Conservation (phyloP, 768 basidiomycete genomes). For the Auricularia sp. region DNA sequence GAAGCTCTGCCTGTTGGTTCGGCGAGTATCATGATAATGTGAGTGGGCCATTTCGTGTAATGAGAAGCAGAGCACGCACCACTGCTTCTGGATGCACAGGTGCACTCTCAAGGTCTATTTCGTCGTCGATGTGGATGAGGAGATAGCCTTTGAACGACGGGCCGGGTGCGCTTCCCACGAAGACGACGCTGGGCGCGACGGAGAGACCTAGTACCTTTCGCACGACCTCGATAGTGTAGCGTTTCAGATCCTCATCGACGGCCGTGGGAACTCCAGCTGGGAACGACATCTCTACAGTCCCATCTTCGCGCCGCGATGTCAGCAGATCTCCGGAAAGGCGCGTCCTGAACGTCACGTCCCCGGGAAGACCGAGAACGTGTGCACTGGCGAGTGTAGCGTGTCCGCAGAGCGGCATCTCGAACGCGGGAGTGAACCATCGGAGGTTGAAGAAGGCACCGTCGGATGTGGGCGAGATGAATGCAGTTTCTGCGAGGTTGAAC, state of each 20-base stretch:
- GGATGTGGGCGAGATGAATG: background rate
- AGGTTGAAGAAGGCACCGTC: constrained; percentile 13
- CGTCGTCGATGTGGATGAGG: constrained; percentile 16
- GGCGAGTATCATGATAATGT: background rate
- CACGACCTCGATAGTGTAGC: constrained; percentile 3
- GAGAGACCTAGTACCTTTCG: constrained; percentile 5
- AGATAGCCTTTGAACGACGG: constrained; percentile 9
- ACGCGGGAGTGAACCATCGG: constrained; percentile 20
- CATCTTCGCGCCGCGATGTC: constrained; percentile 8
- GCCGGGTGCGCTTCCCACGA: constrained; percentile 9
- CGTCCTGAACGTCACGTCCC: constrained; percentile 12
- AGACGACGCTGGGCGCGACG: constrained; percentile 8
- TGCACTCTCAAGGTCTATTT: constrained; percentile 10
- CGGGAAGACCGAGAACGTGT: constrained; percentile 8
- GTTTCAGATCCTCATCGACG: constrained; percentile 3
- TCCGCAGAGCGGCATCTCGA: constrained; percentile 21
- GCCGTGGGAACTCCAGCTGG: constrained; percentile 10
- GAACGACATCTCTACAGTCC: constrained; percentile 17
- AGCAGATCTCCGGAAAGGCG: constrained; percentile 12
- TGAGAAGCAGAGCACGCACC: constrained; percentile 10
- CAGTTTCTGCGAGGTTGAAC: constrained; percentile 12
- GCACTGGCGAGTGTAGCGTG: constrained; percentile 25
- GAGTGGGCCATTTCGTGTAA: background rate
- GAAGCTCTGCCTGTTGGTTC: constrained; percentile 1
- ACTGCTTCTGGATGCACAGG: constrained; percentile 11